phyloP scores from a whole-genome alignment of 495 filamentous ascomycete species.

The Echria macrotheca region DNA sequence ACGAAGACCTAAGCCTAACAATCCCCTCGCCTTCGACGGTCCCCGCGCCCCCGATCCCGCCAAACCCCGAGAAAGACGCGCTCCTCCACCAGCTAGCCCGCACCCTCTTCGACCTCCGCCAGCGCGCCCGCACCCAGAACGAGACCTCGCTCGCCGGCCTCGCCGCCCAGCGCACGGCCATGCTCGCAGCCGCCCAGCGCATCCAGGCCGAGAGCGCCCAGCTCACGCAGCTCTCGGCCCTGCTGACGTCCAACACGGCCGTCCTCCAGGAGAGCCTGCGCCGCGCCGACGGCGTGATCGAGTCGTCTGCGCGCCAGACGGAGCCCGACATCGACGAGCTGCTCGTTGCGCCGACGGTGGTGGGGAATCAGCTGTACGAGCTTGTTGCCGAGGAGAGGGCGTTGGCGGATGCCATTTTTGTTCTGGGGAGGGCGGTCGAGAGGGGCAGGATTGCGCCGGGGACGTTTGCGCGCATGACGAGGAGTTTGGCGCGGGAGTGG shows the following conservation, averaged over 20 bases:
- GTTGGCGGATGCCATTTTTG: slow-evolving; percentile 77
- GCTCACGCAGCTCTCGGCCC: slow-evolving; percentile 59
- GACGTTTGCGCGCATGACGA: slow-evolving; percentile 77
- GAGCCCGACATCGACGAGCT: slow-evolving; percentile 71
- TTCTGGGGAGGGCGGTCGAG: slow-evolving; percentile 77
- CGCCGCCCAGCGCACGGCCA: slow-evolving; percentile 70
- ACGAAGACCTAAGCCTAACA: slow-evolving; percentile 60
- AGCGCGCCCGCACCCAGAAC: slow-evolving; percentile 58
- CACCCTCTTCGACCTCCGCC: slow-evolving; percentile 60
- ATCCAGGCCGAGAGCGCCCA: slow-evolving; percentile 68
- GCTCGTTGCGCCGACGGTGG: slow-evolving; percentile 88
- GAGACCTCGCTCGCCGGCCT: slow-evolving; percentile 67
- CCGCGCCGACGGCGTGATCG: slow-evolving; percentile 75
- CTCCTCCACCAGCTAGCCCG: slow-evolving; percentile 72
- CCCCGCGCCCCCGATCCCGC: slow-evolving; percentile 77
- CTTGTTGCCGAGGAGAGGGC: slow-evolving; percentile 80
- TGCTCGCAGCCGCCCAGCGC: slow-evolving; percentile 57
- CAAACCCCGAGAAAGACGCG: slow-evolving; percentile 93
- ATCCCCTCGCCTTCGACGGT: slow-evolving; percentile 51
- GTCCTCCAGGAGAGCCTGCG: slow-evolving; percentile 71
- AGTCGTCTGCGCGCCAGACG: slow-evolving; percentile 49
- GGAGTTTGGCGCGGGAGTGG: slow-evolving; percentile 79
- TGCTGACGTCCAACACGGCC: slow-evolving; percentile 69
- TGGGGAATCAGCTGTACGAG: slow-evolving; percentile 86
- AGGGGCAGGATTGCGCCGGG: slow-evolving; percentile 72